Evolutionary conservation across 148 eudicot species (phyloP).

Genomic region (Camellia lanceoleosa): DNA sequence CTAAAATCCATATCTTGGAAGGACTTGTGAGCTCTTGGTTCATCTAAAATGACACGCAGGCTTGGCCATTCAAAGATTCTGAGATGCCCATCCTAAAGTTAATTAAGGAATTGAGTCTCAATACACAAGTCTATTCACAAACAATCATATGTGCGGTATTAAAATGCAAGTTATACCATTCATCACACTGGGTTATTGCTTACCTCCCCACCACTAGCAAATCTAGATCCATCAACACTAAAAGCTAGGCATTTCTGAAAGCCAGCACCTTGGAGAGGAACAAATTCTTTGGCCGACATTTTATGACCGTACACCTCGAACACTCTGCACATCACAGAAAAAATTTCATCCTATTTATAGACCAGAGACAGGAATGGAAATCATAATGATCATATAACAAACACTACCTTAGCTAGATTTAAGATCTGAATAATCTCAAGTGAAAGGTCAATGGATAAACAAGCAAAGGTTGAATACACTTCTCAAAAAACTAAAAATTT

Average conservation of each 20-base stretch:
- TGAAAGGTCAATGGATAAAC: background rate
- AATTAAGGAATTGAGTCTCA: slow-evolving; percentile 18
- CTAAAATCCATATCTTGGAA: slow-evolving; percentile 94
- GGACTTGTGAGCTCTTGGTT: slow-evolving; percentile 93
- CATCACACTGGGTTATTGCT: slow-evolving; percentile 17
- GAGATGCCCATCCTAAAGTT: slow-evolving; percentile 77
- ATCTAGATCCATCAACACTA: slow-evolving; percentile 84
- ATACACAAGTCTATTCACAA: slow-evolving; percentile 2
- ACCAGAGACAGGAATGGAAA: background rate
- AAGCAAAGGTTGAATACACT: background rate
- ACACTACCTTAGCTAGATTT: background rate
- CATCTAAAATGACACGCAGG: slow-evolving; percentile 68
- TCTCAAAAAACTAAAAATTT: background rate
- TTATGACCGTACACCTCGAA: slow-evolving; percentile 55
- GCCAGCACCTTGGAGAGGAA: slow-evolving; percentile 69
- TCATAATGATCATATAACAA: background rate
- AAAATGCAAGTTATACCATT: background rate
- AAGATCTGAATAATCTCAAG: background rate
- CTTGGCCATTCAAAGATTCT: slow-evolving; percentile 98
- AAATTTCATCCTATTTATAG: background rate
- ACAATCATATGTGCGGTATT: slow-evolving; percentile 1
- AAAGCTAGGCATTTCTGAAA: slow-evolving; percentile 73
- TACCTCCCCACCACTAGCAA: slow-evolving; percentile 89
- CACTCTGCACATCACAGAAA: slow-evolving; percentile 38
- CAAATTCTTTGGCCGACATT: slow-evolving; percentile 49